These are phyloP conservation scores for Discostella stelligeroides DNA, from an alignment of 108 stramenopile genomes.

Conservation along the genomic window DNA sequence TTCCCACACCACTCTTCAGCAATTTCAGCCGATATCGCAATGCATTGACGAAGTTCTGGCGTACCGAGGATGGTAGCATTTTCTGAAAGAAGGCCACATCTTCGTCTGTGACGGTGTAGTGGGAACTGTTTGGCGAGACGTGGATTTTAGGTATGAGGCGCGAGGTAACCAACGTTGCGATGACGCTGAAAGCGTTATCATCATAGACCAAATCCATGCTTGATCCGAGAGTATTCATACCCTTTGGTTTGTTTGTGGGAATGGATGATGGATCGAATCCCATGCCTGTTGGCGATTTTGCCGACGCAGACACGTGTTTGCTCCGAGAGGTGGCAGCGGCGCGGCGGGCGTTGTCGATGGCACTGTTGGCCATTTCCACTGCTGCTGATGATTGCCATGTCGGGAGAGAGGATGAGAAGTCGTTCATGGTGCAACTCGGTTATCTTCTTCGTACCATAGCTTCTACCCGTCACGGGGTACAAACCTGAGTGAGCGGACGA, in stretches of 20 bases:
- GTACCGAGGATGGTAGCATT: slow-evolving; percentile 54
- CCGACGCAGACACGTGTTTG: slow-evolving; percentile 6
- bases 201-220: slow-evolving; percentile 64
- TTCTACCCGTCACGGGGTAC: too few species aligned
- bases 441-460: background rate
- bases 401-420: slow-evolving; percentile 13
- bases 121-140: slow-evolving; percentile 5
- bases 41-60: slow-evolving; percentile 69
- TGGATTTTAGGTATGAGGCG: slow-evolving; percentile 53
- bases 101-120: slow-evolving; percentile 45
- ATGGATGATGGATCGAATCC: background rate
- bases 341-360: slow-evolving; percentile 49
- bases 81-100: slow-evolving; percentile 59
- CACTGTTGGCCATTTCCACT: slow-evolving; percentile 50
- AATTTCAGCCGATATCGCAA: slow-evolving; percentile 54
- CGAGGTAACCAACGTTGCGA: slow-evolving; percentile 68
- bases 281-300: background rate
- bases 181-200: slow-evolving; percentile 73
- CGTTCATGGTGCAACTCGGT: slow-evolving; percentile 6
- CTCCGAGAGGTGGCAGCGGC: slow-evolving; percentile 43
- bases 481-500: background rate
- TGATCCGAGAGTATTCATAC: background rate
- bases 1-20: slow-evolving; percentile 19
- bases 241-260: background rate
- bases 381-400: slow-evolving; percentile 41